Conservation (phyloP, 306 rosid genomes). For the Dryas octopetala region DNA sequence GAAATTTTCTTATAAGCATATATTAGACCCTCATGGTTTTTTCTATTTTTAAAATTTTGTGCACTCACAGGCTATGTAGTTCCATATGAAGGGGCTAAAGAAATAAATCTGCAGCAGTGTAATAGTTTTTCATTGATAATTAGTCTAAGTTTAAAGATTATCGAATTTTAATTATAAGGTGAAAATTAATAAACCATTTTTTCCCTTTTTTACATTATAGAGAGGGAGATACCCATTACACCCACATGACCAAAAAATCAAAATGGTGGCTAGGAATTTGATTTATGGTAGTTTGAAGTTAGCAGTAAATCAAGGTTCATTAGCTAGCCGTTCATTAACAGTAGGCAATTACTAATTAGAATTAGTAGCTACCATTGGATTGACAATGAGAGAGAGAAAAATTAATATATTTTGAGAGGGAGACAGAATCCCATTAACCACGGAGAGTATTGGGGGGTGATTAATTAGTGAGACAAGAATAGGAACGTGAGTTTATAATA, state of each 20-base stretch:
- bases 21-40: no score
- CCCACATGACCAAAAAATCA: neutral
- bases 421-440: slow-evolving; percentile 41
- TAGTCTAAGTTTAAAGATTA: no score
- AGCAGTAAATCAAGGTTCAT: slow-evolving; percentile 6
- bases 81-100: no score
- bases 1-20: no score
- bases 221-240: neutral
- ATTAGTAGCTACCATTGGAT: neutral
- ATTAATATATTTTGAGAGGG: neutral
- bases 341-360: neutral
- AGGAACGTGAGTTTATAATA: neutral
- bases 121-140: no score
- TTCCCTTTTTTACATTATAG: neutral
- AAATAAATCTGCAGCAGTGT: no score
- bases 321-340: neutral
- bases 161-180: no score
- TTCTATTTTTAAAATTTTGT: no score
- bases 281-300: neutral
- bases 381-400: neutral
- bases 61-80: no score
- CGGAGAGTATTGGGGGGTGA: slow-evolving; percentile 14
- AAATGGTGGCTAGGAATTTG: neutral
- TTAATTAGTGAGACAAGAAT: neutral
- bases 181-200: no score